Evolutionary conservation across 306 rosid genomes (phyloP), one percentile per base, ranked within the genome.

Genomic region (Cucumis melo): DNA sequence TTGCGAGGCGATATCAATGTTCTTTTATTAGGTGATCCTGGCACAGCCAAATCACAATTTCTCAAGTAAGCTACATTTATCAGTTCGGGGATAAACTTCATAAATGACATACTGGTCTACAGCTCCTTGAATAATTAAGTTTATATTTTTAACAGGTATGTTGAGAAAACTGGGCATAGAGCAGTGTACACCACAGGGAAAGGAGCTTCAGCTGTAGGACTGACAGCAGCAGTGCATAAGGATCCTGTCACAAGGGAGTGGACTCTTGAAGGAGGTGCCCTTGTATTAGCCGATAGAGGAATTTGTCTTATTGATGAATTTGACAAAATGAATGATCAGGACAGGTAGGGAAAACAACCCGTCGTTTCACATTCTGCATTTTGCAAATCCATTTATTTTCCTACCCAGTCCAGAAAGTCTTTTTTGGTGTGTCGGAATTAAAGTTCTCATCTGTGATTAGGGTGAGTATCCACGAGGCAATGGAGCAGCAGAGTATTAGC

Each of bases 141-240:
- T 23, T 55, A 60, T 38, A 19, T 38, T 53, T 3, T 71, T 77
- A 53, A 51, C 44, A 94, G 99, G 86, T 94, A 94, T 38, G 95
- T 94, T 63, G 99, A 94, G 77, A 94, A 94, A 91, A 92, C 97
- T 81, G 99, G 96, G 72, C 97, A 90, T 81, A 89, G 99, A 81
- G 99, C 99, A 60, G 99, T 94, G 75, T 94, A 94, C 85, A 94
- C 99, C 51, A 92, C 99, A 54, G 99, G 99, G 21, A 94, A 94
- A 81, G 99, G 99, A 77, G 99, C 99, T 85, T 92, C 99, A 56
- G 99, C 99, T n/a, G 99, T 94, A 80, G 99, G 99, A 81, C 99
- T 94, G 73, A 94, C 99, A 27, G 99, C 99, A 60, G 97, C 97
- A 76, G 97, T 94, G 81, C 99, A 94, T 87, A 94, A 85, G 88